These are phyloP conservation scores for Corniculantispora saksenae DNA, from an alignment of 2,329 filamentous ascomycete species.

Conservation along the genomic window DNA sequence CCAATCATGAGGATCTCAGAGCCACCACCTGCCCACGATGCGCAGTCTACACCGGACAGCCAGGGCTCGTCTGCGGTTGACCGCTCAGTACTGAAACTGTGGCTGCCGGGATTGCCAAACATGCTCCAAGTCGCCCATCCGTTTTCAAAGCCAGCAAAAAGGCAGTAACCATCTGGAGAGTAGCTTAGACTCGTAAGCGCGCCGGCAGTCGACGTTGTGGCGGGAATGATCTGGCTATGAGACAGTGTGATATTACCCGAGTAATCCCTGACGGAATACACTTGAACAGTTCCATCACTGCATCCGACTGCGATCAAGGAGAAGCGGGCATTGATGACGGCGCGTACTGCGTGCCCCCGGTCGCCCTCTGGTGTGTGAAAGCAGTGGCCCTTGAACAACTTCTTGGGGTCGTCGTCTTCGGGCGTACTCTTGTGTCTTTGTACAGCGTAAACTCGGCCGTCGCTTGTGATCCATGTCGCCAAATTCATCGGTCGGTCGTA, in stretches of 20 bases:
- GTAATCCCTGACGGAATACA: constrained; percentile 95
- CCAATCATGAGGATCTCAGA: constrained; percentile 80
- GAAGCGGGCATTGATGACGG: constrained; percentile 90
- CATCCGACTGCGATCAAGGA: constrained; percentile 90
- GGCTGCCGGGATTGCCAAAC: constrained; percentile 86
- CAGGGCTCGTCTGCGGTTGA: constrained; percentile 71
- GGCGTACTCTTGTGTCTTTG: constrained; percentile 62
- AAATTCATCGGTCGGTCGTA: constrained; percentile 96
- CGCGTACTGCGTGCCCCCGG: constrained; percentile 65
- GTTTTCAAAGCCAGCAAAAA: constrained; percentile 89
- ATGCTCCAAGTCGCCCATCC: constrained; percentile 98
- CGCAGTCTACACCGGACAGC: constrained; percentile 76
- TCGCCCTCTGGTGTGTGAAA: constrained; percentile 74
- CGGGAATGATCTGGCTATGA: constrained; percentile 71
- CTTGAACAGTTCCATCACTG: constrained; percentile 72
- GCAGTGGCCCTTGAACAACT: constrained; percentile 84
- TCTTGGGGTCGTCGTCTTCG: constrained; percentile 55
- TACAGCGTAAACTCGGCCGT: constrained; percentile 87
- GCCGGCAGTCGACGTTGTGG: constrained; percentile 69
- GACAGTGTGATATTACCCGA: constrained; percentile 88
- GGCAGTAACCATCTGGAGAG: constrained; percentile 92
- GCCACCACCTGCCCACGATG: constrained; percentile 84
- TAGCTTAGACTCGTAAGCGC: constrained; percentile 74
- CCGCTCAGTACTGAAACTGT: constrained; percentile 73
- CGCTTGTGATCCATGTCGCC: constrained; percentile 85